Conservation (phyloP, 129 eudicot species). For the Lactuca saligna region DNA sequence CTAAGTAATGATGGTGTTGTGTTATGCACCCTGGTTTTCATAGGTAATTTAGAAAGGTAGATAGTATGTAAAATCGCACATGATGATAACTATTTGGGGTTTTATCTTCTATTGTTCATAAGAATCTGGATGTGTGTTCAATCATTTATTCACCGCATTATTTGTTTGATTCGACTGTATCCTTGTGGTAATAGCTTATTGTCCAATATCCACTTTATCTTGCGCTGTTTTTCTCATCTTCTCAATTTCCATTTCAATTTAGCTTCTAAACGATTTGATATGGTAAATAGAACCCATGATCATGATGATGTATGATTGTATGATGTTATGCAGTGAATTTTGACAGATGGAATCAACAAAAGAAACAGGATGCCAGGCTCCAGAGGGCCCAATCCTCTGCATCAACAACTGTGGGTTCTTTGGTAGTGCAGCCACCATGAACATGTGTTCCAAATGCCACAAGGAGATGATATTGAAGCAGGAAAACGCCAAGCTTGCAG, state of each 20-base stretch:
- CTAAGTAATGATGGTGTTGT: background rate
- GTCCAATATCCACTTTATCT: background rate
- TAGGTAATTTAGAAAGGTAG: background rate
- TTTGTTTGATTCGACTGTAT: background rate
- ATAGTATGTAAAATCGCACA: conserved; percentile 16
- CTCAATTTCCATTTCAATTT: background rate
- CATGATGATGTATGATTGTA: background rate
- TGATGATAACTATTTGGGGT: conserved; percentile 19
- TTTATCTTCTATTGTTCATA: conserved; percentile 15
- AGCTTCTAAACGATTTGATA: background rate
- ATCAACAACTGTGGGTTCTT: conserved; percentile 71
- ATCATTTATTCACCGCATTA: background rate
- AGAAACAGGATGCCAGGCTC: conserved; percentile 62
- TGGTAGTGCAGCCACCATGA: conserved; percentile 77
- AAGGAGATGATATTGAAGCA: conserved; percentile 61
- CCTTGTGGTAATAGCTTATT: background rate
- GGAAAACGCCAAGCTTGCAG: conserved; percentile 68
- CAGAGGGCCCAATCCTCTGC: conserved; percentile 71
- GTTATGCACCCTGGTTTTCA: background rate
- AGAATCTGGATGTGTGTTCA: conserved; percentile 4
- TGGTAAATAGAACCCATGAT: background rate
- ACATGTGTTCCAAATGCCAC: conserved; percentile 82
- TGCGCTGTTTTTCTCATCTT: no score
- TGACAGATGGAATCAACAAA: conserved; percentile 63
- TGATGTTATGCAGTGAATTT: conserved; percentile 7